phyloP scores from a whole-genome alignment of 2,329 filamentous ascomycete species.

The Penicillium fuscoglaucum region DNA sequence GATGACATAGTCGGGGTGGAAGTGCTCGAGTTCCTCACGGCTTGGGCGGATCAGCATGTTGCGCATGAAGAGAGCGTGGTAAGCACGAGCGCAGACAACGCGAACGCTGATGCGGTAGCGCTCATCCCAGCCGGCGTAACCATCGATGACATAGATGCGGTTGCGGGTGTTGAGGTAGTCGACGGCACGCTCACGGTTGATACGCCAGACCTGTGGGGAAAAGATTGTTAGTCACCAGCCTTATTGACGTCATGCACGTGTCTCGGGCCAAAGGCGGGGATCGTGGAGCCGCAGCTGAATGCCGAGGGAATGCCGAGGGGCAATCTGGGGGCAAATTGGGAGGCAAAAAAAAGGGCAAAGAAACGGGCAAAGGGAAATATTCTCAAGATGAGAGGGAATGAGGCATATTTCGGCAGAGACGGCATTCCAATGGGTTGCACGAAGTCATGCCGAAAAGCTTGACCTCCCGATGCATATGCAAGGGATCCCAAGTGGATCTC shows the following conservation, averaged over 20 bases:
- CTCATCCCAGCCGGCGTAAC: slow-evolving; percentile 97
- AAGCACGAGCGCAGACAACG: slow-evolving; percentile 96
- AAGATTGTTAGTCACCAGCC: slow-evolving; percentile 18
- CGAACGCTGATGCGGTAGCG: slow-evolving; percentile 97
- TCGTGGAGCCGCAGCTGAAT: slow-evolving; percentile 7
- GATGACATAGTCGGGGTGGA: slow-evolving; percentile 99
- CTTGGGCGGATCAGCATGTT: slow-evolving; percentile 99
- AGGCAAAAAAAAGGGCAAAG: background rate
- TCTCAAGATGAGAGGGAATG: background rate
- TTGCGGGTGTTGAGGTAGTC: slow-evolving; percentile 99
- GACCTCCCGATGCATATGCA: slow-evolving; percentile 26
- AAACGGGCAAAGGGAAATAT: background rate
- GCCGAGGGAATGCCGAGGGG: background rate
- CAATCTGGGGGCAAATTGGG: slow-evolving; percentile 2
- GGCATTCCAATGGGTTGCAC: slow-evolving; percentile 9
- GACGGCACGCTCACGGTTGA: slow-evolving; percentile 97
- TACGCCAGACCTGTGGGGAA: slow-evolving; percentile 82
- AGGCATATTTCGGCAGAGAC: slow-evolving; percentile 1
- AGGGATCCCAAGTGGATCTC: slow-evolving; percentile 25
- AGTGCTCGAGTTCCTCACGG: slow-evolving; percentile 88
- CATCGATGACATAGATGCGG: slow-evolving; percentile 97
- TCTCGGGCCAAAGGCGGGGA: slow-evolving; percentile 17
- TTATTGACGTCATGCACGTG: slow-evolving; percentile 36
- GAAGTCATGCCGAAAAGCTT: slow-evolving; percentile 27
- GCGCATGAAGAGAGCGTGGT: slow-evolving; percentile 99